Evolutionary conservation across 164 flowering plant species (phyloP).

Genomic region (Stephania japonica): DNA sequence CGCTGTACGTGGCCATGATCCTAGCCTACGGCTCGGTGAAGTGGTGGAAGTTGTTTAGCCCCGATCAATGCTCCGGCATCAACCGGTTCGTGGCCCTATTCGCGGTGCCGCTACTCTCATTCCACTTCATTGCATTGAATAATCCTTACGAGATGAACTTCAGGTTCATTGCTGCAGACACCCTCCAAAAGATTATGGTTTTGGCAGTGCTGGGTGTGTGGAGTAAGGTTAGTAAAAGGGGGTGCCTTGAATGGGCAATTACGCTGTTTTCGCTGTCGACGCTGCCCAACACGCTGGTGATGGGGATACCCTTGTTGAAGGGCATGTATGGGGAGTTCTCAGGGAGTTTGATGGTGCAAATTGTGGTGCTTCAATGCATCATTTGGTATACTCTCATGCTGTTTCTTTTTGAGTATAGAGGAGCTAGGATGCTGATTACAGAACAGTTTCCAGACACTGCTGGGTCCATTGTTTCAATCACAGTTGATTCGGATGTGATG

Average conservation of each 20-base stretch:
- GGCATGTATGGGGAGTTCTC: conserved; percentile 84
- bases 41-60: conserved; percentile 94
- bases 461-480: conserved; percentile 73
- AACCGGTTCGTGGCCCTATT: conserved; percentile 91
- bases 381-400: conserved; percentile 95
- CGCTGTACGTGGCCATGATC: conserved; percentile 95
- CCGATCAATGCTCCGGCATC: conserved; percentile 94
- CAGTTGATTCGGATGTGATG: conserved; percentile 79
- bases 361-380: conserved; percentile 86
- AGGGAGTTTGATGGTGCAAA: conserved; percentile 82
- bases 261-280: conserved; percentile 82
- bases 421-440: conserved; percentile 65
- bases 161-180: conserved; percentile 83
- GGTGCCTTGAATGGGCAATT: conserved; percentile 74
- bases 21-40: conserved; percentile 92
- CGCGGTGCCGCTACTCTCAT: conserved; percentile 90
- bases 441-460: conserved; percentile 90
- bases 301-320: conserved; percentile 86
- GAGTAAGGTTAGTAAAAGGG: conserved; percentile 46
- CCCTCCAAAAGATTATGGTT: conserved; percentile 78
- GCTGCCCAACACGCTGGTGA: conserved; percentile 86
- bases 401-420: conserved; percentile 81
- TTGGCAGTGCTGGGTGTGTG: conserved; percentile 43
- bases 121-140: conserved; percentile 82
- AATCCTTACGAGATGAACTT: conserved; percentile 76